Conservation (phyloP, 441 rosid genomes). For the Dalechampia spathulata region DNA sequence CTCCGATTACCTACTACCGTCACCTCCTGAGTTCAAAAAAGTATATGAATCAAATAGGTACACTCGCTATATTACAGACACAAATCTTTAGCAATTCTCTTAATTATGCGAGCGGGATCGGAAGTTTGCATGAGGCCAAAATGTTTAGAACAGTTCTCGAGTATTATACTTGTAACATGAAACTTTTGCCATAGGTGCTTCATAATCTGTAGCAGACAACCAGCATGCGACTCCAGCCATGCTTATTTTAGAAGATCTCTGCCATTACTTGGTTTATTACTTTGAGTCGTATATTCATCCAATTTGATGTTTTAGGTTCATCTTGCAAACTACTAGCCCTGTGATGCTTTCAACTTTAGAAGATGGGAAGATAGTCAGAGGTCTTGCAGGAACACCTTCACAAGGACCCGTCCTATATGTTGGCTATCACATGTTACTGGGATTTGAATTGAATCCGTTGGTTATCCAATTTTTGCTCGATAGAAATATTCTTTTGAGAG, state of each 20-base stretch:
- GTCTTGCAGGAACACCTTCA: conserved; percentile 71
- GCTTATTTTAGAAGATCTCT: not conserved
- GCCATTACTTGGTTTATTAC: conserved; percentile 1
- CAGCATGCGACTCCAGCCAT: not conserved
- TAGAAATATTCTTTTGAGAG: conserved; percentile 66
- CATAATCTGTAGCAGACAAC: not conserved
- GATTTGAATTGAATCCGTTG: conserved; percentile 52
- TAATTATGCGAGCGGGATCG: too few species aligned
- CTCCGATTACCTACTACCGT: conserved; percentile 66
- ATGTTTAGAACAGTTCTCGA: not conserved
- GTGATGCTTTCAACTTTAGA: conserved; percentile 76
- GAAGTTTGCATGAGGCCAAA: too few species aligned
- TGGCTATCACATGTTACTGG: conserved; percentile 81
- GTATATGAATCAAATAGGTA: conserved; percentile 49
- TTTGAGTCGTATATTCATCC: not conserved
- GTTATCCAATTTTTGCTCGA: conserved; percentile 37
- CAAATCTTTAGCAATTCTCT: not conserved
- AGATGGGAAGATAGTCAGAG: conserved; percentile 64
- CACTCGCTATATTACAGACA: conserved; percentile 1
- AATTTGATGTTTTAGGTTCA: conserved; percentile 30
- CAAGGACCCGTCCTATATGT: conserved; percentile 82
- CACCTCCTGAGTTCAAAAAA: conserved; percentile 45
- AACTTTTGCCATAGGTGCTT: not conserved
- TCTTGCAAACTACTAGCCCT: conserved; percentile 39
- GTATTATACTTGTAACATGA: not conserved